Base-by-base conservation (phyloP, 129 eudicot species). In the Tagetes erecta region DNA sequence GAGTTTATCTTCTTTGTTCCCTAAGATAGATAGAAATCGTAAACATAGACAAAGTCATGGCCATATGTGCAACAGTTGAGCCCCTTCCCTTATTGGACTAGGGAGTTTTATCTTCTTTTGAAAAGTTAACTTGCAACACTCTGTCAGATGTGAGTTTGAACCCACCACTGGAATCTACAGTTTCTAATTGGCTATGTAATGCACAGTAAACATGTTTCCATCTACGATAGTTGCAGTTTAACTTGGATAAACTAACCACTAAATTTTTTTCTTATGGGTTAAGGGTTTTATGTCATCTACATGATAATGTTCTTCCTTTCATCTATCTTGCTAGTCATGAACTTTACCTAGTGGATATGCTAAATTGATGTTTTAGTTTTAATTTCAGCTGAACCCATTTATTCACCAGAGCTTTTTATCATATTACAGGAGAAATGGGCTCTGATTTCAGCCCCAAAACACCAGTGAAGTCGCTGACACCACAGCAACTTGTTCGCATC, bases 401-500 rank as follows among this genome's bases (percentile, higher is more conserved):
- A 57, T 57, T 57, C 37, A 31, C 12, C 31, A 27, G 10, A 64
- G 69, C 39, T n/a, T 79, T 49, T 33, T 45, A 72, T 80, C 71
- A 31, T 67, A 71, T 82, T 86, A 68, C 80, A 95, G 99, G 99
- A 67, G 99, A 95, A 84, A 88, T 95, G 99, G 99, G 99, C 53
- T 75, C 96, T 27, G 99, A 95, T 75, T 95, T 95, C 65, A 81
- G 84, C 75, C 84, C 92, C 58, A 95, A 91, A 76, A 95, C 87
- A 85, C 63, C 81, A 27, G 97, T 95, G 20, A 95, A 95, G 80
- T 95, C 97, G 34, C 76, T 95, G 62, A 88, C 97, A 55, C 68
- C 97, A 0, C 97, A 95, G 81, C 99, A 95, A 81, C 87, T 95
- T 76, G 99, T 91, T 53, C 99, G 99, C 84, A 95, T 95, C 42